Percentiles rank a stretch among this genome's conserved stretches.
These are phyloP conservation scores for Pseudopyrenochaeta lycopersici DNA, from an alignment of 2,329 filamentous ascomycete genomes.

Conservation along the genomic window DNA sequence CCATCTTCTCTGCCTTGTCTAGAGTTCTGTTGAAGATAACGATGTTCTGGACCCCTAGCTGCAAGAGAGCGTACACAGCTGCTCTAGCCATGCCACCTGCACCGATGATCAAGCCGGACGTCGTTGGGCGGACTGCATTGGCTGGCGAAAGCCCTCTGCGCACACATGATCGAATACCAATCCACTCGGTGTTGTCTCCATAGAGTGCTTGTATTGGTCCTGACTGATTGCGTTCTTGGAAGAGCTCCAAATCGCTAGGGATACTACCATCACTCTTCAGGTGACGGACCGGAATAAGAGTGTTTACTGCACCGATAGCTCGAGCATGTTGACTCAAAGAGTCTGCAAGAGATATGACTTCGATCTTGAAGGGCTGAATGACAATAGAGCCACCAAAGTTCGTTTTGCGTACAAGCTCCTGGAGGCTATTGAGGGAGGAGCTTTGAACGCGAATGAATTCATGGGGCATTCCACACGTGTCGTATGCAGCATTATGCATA, in stretches of 20 bases:
- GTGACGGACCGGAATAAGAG: conserved; percentile 74
- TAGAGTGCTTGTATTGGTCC: conserved; percentile 75
- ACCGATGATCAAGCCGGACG: conserved; percentile 64
- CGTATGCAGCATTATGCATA: conserved; percentile 78
- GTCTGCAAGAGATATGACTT: conserved; percentile 71
- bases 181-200: conserved; percentile 85
- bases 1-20: conserved; percentile 72
- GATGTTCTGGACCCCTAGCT: conserved; percentile 78
- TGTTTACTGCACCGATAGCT: conserved; percentile 80
- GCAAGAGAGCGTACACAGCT: conserved; percentile 79
- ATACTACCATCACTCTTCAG: conserved; percentile 65
- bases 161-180: conserved; percentile 78
- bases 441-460: conserved; percentile 72
- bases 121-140: conserved; percentile 63
- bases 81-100: conserved; percentile 81
- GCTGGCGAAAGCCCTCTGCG: conserved; percentile 76
- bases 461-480: conserved; percentile 73
- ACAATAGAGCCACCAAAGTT: conserved; percentile 77
- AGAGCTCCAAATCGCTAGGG: conserved; percentile 62
- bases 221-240: conserved; percentile 67
- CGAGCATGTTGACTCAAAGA: conserved; percentile 75
- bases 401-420: conserved; percentile 69
- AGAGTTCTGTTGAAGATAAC: conserved; percentile 77
- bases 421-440: conserved; percentile 68
- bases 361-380: conserved; percentile 77